These are phyloP conservation scores for Kwoniella sp. DNA, from an alignment of 768 basidiomycete genomes.

Conservation along the genomic window DNA sequence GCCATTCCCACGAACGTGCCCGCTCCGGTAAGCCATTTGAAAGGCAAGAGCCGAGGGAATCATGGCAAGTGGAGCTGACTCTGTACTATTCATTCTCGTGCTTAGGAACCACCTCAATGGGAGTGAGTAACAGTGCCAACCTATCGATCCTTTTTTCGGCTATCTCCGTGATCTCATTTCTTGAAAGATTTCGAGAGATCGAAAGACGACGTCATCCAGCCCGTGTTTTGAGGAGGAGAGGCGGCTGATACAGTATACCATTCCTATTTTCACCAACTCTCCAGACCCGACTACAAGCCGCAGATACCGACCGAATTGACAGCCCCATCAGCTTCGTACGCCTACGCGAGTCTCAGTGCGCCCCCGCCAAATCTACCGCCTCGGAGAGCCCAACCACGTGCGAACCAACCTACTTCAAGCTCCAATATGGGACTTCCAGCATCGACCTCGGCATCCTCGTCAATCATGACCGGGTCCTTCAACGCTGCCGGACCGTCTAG, in stretches of 20 bases:
- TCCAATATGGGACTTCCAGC: background rate
- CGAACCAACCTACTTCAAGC: background rate
- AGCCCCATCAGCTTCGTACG: constrained; percentile 41
- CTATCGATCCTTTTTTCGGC: constrained; percentile 1
- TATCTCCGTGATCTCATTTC: background rate
- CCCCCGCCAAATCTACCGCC: constrained; percentile 48
- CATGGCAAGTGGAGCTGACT: background rate
- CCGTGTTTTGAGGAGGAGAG: background rate
- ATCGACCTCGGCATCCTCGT: background rate
- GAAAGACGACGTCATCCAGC: constrained; percentile 10
- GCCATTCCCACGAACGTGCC: constrained; percentile 35
- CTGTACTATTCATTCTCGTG: background rate
- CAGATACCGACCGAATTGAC: constrained; percentile 44
- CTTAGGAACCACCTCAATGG: constrained; percentile 47
- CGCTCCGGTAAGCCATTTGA: constrained; percentile 25
- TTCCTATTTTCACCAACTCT: background rate
- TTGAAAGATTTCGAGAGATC: background rate
- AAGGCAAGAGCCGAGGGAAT: no score
- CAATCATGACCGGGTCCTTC: background rate
- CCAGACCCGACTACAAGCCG: constrained; percentile 51
- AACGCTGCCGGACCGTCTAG: constrained; percentile 3
- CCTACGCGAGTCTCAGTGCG: constrained; percentile 44
- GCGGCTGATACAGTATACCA: background rate
- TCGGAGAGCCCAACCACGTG: constrained; percentile 22
- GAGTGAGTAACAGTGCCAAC: constrained; percentile 35